phyloP scores from a whole-genome alignment of 148 eudicot species.

The Vaccinium macrocarpon region DNA sequence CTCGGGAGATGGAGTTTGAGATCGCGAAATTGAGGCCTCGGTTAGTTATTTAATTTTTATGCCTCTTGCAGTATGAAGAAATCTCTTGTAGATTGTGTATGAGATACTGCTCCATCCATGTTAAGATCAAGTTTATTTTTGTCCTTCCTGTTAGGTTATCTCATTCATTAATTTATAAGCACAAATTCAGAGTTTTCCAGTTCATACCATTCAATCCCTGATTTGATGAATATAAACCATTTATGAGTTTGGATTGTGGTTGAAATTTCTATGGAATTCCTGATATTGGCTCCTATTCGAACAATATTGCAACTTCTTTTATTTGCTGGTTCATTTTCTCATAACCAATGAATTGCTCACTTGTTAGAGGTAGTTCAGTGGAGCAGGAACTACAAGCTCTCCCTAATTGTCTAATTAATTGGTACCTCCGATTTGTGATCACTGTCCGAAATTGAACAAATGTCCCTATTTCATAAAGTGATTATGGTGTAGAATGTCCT shows the following conservation, averaged over 20 bases:
- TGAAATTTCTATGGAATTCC: not conserved
- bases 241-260: not conserved
- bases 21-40: conserved; percentile 80
- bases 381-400: not conserved
- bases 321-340: not conserved
- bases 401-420: not conserved
- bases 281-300: not conserved
- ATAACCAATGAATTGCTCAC: not conserved
- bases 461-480: too few relatives aligned
- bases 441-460: not conserved
- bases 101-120: not conserved
- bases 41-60: conserved; percentile 30
- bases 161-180: not conserved
- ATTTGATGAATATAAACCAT: not conserved
- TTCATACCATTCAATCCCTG: not conserved
- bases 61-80: not conserved
- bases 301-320: not conserved
- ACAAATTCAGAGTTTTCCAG: not conserved
- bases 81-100: not conserved
- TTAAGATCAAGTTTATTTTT: not conserved
- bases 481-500: not conserved
- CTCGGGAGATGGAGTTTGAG: conserved; percentile 90
- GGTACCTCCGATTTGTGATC: not conserved
- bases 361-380: not conserved
- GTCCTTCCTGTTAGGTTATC: not conserved